Conservation (phyloP, 306 rosid genomes). For the Neltuma alba region DNA sequence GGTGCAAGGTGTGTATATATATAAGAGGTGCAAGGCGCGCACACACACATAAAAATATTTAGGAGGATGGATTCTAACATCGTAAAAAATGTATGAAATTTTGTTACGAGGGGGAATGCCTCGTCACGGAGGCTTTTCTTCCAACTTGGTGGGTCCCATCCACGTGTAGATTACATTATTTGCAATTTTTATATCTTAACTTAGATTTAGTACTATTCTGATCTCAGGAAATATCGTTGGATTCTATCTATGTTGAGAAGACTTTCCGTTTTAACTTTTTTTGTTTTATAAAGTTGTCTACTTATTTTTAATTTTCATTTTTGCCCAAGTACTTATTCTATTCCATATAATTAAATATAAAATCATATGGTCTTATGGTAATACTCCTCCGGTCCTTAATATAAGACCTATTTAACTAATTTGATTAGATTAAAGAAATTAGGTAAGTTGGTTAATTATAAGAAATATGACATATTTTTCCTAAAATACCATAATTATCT, state of each 20-base stretch:
- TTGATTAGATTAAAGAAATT: too few relatives aligned
- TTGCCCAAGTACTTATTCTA: neutral
- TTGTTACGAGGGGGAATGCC: neutral
- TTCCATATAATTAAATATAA: neutral
- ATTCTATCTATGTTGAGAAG: neutral
- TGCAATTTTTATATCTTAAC: neutral
- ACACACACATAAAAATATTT: neutral
- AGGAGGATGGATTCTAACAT: neutral
- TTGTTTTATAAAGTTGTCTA: neutral
- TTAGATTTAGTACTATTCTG: neutral
- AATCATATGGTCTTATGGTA: neutral
- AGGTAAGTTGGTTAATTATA: too few relatives aligned
- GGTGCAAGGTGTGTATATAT: too few relatives aligned
- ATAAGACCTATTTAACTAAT: too few relatives aligned
- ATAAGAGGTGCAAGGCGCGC: too few relatives aligned
- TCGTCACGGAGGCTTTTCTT: slow-evolving; percentile 40
- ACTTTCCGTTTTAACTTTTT: neutral
- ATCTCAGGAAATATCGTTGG: neutral
- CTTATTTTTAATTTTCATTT: neutral
- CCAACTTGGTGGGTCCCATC: slow-evolving; percentile 54
- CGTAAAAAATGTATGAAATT: neutral
- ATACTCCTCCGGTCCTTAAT: too few relatives aligned
- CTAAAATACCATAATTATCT: too few relatives aligned
- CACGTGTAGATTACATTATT: slow-evolving; percentile 45
- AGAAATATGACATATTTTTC: too few relatives aligned